A percentile compares a stretch with the other conserved stretches of the same genome.
Conservation (phyloP, 352 stramenopile species). For the Pythium diclinum region DNA sequence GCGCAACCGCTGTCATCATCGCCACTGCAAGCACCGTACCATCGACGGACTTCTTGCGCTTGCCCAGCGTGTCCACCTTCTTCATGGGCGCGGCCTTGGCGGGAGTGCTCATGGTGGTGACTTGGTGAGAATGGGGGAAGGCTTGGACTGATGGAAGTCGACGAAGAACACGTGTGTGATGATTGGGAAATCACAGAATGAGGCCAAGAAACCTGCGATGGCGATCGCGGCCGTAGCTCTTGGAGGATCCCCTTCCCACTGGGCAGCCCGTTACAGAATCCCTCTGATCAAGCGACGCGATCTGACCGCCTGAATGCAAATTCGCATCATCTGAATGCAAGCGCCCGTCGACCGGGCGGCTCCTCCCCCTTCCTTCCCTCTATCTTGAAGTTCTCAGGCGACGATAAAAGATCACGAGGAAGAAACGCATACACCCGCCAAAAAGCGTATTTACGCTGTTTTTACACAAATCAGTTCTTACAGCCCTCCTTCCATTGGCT, state of each 20-base stretch:
- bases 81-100: constrained; percentile 48
- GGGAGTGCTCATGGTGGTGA: constrained; percentile 16
- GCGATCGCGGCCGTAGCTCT: too few species aligned
- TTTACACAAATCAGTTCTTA: constrained; percentile 30
- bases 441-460: constrained; percentile 18
- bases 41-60: constrained; percentile 88
- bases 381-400: constrained; percentile 28
- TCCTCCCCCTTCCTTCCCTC: constrained; percentile 1
- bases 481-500: constrained; percentile 32
- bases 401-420: constrained; percentile 26
- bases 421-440: not conserved
- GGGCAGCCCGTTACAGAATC: constrained; percentile 3
- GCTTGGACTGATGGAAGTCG: not conserved
- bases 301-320: constrained; percentile 20
- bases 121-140: not conserved
- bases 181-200: constrained; percentile 13
- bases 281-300: not conserved
- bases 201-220: not conserved
- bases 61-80: constrained; percentile 82
- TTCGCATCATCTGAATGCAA: constrained; percentile 21
- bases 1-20: constrained; percentile 6
- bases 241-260: not conserved
- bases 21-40: constrained; percentile 30
- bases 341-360: not conserved
- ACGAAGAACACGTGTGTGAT: constrained; percentile 6